Evolutionary conservation across 2,329 filamentous ascomycete genomes (phyloP).

Genomic region (Colletotrichum eremochloae): DNA sequence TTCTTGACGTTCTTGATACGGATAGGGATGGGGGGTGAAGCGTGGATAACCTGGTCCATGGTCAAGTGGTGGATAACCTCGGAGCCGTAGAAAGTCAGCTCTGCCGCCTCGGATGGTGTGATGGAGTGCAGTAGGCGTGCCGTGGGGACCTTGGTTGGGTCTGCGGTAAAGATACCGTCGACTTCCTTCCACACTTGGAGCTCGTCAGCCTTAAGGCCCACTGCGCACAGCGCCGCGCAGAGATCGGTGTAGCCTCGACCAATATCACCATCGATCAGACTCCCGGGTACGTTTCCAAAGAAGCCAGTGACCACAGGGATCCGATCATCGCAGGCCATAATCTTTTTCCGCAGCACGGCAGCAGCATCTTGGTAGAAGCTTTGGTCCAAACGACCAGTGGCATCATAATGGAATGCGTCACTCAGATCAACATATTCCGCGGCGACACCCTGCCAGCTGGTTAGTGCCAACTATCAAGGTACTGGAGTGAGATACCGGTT

Average conservation of each 20-base stretch:
- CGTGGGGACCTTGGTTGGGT: constrained; percentile 92
- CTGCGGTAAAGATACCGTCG: constrained; percentile 89
- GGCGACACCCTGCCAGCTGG: constrained; percentile 72
- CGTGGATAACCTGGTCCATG: constrained; percentile 95
- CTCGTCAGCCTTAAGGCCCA: constrained; percentile 88
- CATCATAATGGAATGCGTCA: constrained; percentile 80
- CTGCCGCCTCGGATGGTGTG: constrained; percentile 93
- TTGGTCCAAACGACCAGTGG: constrained; percentile 71
- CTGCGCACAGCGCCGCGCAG: constrained; percentile 91
- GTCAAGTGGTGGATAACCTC: constrained; percentile 99
- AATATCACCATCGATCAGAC: constrained; percentile 87
- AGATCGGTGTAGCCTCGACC: constrained; percentile 97
- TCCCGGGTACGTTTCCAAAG: constrained; percentile 93
- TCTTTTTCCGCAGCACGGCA: constrained; percentile 71
- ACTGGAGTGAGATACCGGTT: background rate
- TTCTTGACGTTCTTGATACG: constrained; percentile 96
- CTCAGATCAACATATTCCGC: constrained; percentile 93
- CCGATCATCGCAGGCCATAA: constrained; percentile 73
- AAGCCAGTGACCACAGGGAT: constrained; percentile 91
- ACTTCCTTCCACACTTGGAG: constrained; percentile 99
- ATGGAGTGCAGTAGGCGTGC: constrained; percentile 90
- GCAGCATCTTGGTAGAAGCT: constrained; percentile 78
- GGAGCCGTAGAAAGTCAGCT: constrained; percentile 93
- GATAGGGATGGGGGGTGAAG: constrained; percentile 82
- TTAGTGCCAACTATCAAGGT: constrained; percentile 46